Evolutionary conservation across 345 rosid species (phyloP), one percentile per base, ranked within the genome.

Genomic region (Citrus mangshanensis): DNA sequence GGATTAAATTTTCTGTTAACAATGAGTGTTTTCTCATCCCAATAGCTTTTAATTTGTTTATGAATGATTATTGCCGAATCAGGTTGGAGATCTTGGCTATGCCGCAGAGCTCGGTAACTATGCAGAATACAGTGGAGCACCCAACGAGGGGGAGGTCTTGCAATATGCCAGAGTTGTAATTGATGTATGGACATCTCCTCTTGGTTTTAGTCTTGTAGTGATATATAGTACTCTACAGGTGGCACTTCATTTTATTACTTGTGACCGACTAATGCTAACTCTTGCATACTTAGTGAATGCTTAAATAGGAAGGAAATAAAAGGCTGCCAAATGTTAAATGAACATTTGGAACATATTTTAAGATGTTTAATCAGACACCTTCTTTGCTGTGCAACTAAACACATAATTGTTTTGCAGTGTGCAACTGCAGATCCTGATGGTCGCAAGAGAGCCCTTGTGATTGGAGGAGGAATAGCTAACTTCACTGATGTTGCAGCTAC

Each of bases 81-180:
- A 93, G 97, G 98, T 94, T 66, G 99, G 99, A 78, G 99, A 94
- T 87, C 97, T 96, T 46, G 97, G 98, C 14, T 91, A 81, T 85
- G 98, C 98, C 68, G 80, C 94, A 0, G 95, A 96, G 86, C 97
- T 96, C 34, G 97, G 97, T 2, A 96, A 92, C 79, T 94, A 96
- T 75, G 98, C 98, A 30, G 98, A 96, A 75, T 94, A 96, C 71
- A 96, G 98, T 83, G 99, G 99, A 80, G 98, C 98, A 72, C 99
- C 97, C 30, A 96, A 96, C 66, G 99, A 96, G 83, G 98, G 93
- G 74, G 98, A 96, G 86, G 98, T 96, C 49, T 84, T 96, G 88
- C 97, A 94, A 84, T 94, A 96, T 74, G 99, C 99, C n/a, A 92
- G 98, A 89, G 99, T 94, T 27, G 97, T 94, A 40, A 87, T 96